Evolutionary conservation across 1,139 yeast species (phyloP), one percentile per base, ranked within the genome.

Genomic region (Arxiozyma slooffiae): DNA sequence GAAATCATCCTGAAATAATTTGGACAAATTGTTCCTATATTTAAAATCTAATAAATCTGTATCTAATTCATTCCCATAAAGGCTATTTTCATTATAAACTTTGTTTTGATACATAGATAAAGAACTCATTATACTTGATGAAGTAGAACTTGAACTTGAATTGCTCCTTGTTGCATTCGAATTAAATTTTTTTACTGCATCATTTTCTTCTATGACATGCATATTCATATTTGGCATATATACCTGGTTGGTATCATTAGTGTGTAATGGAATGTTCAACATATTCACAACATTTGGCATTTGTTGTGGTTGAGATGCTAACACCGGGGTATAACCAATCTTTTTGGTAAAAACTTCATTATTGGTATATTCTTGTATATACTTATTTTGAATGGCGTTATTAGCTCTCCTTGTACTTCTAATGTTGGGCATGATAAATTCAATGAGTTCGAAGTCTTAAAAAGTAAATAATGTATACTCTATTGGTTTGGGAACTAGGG

Each of bases 1-100:
- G 49, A 64, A 26, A 59, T 66, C 56, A 60, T 60, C 69, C 41
- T 60, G 62, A 50, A 59, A 59, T 21, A 60, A 54, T 49, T 58
- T 60, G 48, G 56, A 52, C 39, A 53, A 50, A 46, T 55, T 55
- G 42, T 57, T 57, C 48, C 57, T 58, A 46, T 48, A 42, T 39
- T 52, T 56, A 39, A 58, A 24, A 41, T 44, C 50, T 18, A 38
- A 46, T 38, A 38, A 21, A 4, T 42, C 45, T 21, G 38, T 18
- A 7, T 42, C 45, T 30, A 26, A 42, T 9, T 42, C 45, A 34
- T 30, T 42, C 11, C 26, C 41, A 21, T 7, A 41, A 5, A 22
- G n/a, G 7, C 17, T 14, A 14, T 22, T 18, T n/a, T 44, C 48
- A 18, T 38, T 38, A 23, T 38, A 24, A 24, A 37, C 38, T 17